Base-by-base conservation (phyloP, 1,284 basidiomycete genomes). In the Fistulinella cinereoalba region DNA sequence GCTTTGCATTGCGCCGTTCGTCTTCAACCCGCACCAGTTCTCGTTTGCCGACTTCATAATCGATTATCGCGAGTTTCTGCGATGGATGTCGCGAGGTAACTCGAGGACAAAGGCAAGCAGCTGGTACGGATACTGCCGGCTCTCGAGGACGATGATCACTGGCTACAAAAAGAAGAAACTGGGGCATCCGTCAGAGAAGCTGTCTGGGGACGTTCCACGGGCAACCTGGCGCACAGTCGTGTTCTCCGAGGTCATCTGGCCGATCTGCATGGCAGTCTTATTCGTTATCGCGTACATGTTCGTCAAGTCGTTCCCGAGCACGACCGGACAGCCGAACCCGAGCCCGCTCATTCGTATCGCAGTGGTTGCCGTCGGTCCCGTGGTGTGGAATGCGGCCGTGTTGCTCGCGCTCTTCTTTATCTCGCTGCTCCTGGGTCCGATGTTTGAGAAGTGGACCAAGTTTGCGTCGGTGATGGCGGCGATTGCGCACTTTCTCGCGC, bases 1-100 rank as follows among this genome's bases (percentile, higher is more conserved):
- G 36, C 80, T 97, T 15, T 95, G 91, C 69, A 79, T 97, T 54
- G 92, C 95, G 25, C 94, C 95, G 2, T 97, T 97, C 82, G 60
- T 97, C 52, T 97, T 97, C 81, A 97, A 97, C 71, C 95, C 95
- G 11, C 95, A 97, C 71, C 95, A 97, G 67, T 97, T 97, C 80
- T 91, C 92, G 19, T 91, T 86, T 66, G 71, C 89, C 57, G 94
- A 97, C 70, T 97, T 97, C 71, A 88, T 97, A 70, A 93, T 97
- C 65, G 95, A 97, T 70, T 97, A 97, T 70, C 86, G 94, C 56
- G 94, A 97, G 66, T 97, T 95, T 76, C 71, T 97, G 44, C 84
- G 94, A 46, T 97, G 94, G 94, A 97, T 97, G 92, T 96, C 91
- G 18, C 83, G 94, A 53, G 94, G 94, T 49, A 97, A 97, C 70